Conservation (phyloP, 129 eudicot species). For the Sambucus nigra region DNA sequence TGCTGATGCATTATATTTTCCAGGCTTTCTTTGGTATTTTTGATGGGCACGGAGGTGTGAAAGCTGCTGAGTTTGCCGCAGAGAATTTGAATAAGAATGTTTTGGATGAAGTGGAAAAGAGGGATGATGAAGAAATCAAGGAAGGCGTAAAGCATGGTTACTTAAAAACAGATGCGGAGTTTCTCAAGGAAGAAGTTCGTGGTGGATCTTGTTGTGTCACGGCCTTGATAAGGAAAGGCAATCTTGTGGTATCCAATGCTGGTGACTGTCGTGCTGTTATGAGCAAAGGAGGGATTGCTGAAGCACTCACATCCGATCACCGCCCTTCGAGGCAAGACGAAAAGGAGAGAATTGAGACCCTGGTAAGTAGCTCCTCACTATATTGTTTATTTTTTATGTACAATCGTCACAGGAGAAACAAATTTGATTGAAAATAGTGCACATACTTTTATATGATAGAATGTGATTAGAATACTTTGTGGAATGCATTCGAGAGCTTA, state of each 20-base stretch:
- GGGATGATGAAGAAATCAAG: constrained; percentile 29
- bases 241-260: constrained; percentile 69
- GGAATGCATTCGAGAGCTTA: too few relatives aligned
- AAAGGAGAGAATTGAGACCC: constrained; percentile 46
- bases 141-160: constrained; percentile 60
- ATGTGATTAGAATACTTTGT: too few relatives aligned
- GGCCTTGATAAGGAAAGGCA: constrained; percentile 54
- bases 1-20: too few relatives aligned
- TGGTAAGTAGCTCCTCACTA: constrained; percentile 25
- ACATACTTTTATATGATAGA: too few relatives aligned
- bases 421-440: too few relatives aligned
- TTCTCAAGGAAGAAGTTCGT: constrained; percentile 42
- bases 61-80: constrained; percentile 83
- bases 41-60: constrained; percentile 96
- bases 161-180: constrained; percentile 56
- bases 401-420: too few relatives aligned
- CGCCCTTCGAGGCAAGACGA: constrained; percentile 78
- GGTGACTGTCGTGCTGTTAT: constrained; percentile 92
- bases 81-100: constrained; percentile 51
- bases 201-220: constrained; percentile 91
- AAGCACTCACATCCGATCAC: constrained; percentile 78
- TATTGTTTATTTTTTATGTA: too few relatives aligned
- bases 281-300: constrained; percentile 58
- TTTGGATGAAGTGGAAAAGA: constrained; percentile 31
- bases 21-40: constrained; percentile 90